Base-by-base conservation (phyloP, 2,329 filamentous ascomycete species). In the Xylaria sp. region DNA sequence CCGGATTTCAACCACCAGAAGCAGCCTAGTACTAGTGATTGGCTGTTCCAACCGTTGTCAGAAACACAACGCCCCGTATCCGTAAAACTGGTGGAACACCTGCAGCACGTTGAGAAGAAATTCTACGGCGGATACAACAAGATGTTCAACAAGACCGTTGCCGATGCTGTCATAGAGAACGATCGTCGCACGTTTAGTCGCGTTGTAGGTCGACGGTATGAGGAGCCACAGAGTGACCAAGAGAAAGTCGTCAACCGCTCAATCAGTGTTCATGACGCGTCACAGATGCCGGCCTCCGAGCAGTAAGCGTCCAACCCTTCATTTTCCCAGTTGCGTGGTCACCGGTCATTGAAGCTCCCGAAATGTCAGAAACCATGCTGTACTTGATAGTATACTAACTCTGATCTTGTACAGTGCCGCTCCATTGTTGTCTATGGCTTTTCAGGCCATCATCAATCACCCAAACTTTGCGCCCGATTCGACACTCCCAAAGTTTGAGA, bases 401-500 rank as follows among this genome's bases (percentile, higher is more conserved):
- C 10, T 54, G 13, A 37, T 19, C 19, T 37, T 48, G 23, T 3
- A 23, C 16, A 63, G 61, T 55, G 71, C 73, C 9, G 67, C 70
- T 10, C 76, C 78, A 1, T 70, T 82, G 9, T 56, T 83, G 8
- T 75, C 73, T 53, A 74, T 80, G 73, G 69, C 72, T 2, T 73
- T 76, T 19, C 67, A 68, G 55, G 63, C 66, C 16, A 39, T 72
- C n/a, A 58, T 57, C n/a, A 63, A 61, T 53, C 59, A 59, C 9
- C 64, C 66, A 1, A 64, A 62, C 10, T 54, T 69, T 42, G 60
- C 58, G 6, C 52, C 52, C 0, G 48, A 55, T 23, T 49, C 59
- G 9, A 59, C 59, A 2, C 62, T 68, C 30, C 66, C 67, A 8
- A 63, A 42, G 48, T 67, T 61, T 19, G 44, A 65, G n/a, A 52